Evolutionary conservation across 495 filamentous ascomycete genomes (phyloP).

Genomic region (Pyrenula massariospora): DNA sequence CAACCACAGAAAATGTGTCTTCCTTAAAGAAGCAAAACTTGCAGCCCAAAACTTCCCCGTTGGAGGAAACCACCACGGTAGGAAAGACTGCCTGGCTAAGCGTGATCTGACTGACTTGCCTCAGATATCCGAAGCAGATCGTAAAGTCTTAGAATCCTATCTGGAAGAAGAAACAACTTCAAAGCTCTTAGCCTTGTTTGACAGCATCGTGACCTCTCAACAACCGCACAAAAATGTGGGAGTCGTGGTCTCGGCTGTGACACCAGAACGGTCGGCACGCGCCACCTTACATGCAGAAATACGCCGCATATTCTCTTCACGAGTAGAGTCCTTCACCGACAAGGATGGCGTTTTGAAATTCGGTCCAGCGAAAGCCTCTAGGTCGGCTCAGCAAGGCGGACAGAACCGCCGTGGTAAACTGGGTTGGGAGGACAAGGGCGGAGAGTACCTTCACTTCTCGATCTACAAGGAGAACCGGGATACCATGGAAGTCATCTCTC

Average conservation of each 20-base stretch:
- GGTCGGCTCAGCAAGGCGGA: constrained; percentile 9
- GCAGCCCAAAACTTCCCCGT: too few relatives aligned
- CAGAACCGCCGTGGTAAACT: constrained; percentile 16
- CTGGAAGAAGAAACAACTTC: constrained; percentile 29
- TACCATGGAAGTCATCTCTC: constrained; percentile 82
- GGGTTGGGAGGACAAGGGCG: constrained; percentile 54
- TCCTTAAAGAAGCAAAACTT: neutral
- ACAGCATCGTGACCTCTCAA: constrained; percentile 27
- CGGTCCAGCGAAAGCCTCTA: constrained; percentile 31
- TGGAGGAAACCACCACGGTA: too few relatives aligned
- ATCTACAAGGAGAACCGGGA: constrained; percentile 98
- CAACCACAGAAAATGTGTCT: too few relatives aligned
- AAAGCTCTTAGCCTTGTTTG: constrained; percentile 29
- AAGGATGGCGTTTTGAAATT: constrained; percentile 47
- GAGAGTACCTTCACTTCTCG: constrained; percentile 80
- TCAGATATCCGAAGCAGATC: constrained; percentile 35
- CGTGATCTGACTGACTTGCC: constrained; percentile 12
- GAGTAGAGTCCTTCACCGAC: constrained; percentile 52
- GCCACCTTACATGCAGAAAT: constrained; percentile 52
- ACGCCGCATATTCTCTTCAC: constrained; percentile 56
- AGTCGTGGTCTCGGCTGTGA: constrained; percentile 22
- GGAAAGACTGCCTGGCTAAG: too few relatives aligned
- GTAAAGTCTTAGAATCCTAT: constrained; percentile 26
- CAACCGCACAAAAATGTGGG: constrained; percentile 30
- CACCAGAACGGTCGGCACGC: constrained; percentile 48